A percentile compares a stretch with the other conserved stretches of the same genome.
These are phyloP conservation scores for Aspergillus tubingensis DNA, from an alignment of 2,329 filamentous ascomycete species.

Conservation along the genomic window DNA sequence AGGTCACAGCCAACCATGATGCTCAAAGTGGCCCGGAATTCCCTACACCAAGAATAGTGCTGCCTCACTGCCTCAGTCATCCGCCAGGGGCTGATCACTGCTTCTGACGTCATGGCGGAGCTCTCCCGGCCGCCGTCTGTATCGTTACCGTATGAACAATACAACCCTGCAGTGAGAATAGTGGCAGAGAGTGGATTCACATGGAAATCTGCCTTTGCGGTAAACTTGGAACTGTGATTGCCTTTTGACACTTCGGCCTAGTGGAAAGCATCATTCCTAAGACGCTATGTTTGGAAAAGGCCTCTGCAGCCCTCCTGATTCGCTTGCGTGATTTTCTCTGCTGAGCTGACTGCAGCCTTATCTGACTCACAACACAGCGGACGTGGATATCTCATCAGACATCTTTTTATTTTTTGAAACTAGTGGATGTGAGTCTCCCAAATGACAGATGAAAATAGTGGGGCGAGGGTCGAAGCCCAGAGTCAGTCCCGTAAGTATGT, in stretches of 20 bases:
- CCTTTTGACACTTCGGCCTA: not conserved
- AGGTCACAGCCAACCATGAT: not conserved
- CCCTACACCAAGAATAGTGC: not conserved
- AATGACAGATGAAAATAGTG: not conserved
- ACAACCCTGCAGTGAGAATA: not conserved
- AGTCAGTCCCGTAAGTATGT: not conserved
- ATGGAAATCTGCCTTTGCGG: not conserved
- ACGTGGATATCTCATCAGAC: not conserved
- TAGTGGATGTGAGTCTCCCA: not conserved
- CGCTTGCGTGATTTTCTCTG: not conserved
- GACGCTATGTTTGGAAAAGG: not conserved
- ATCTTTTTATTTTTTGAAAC: not conserved
- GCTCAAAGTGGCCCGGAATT: not conserved
- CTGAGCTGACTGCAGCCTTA: not conserved
- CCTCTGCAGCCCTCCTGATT: not conserved
- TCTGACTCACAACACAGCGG: not conserved
- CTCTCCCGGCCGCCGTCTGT: not conserved
- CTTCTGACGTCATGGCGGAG: slow-evolving; percentile 9
- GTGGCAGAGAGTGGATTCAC: not conserved
- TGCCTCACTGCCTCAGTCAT: slow-evolving; percentile 10
- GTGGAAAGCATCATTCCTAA: not conserved
- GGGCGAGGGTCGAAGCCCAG: not conserved
- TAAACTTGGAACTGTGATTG: not conserved
- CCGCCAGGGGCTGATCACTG: slow-evolving; percentile 9
- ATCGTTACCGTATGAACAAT: not conserved